Base-by-base conservation (phyloP, 2,329 filamentous ascomycete genomes). In the Aspergillus sp. region DNA sequence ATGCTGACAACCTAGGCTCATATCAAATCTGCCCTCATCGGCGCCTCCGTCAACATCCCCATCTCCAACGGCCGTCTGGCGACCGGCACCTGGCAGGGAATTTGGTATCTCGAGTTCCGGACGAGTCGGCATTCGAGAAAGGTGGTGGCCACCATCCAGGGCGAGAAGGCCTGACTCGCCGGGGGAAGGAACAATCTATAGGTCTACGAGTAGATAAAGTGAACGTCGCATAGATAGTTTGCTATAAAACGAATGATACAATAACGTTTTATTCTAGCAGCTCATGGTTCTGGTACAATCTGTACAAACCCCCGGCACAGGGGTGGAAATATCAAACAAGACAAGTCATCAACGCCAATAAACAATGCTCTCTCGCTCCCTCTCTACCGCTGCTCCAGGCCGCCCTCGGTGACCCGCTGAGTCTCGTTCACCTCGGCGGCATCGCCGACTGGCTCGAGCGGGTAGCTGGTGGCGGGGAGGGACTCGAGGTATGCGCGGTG, bases 61-160 rank as follows among this genome's bases (percentile, higher is more conserved):
- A 97, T 99, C 70, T 88, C 83, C 55, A 86, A 97, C 66, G 94
- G 94, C 36, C 86, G 83, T 62, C 71, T 97, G 68, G 86, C 77
- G 9, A 83, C 80, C 14, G 84, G 84, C 1, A 87, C 84, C 14
- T 80, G 77, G 77, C 76, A 78, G 59, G 85, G 94, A 0, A 93
- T 97, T 54, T 97, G 90, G 89, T 96, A 95, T 71, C 76, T 97
- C 59, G 94, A 97, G 74, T 97, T 97, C 70, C 81, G 93, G 52
- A 82, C 78, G 3, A 78, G 78, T 61, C 90, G 84, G 73, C 92
- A 97, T 73, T 79, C 84, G 58, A 83, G 94, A 65, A 88, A 85
- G 69, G 83, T 97, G 11, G 87, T 99, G 57, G 93, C 93, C 49
- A 97, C 94, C 1, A 95, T 97, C 57, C 92, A 97, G 72, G 94